Evolutionary conservation across 768 basidiomycete genomes (phyloP), one percentile per base, ranked within the genome.

Genomic region (Mrakia blollopis): DNA sequence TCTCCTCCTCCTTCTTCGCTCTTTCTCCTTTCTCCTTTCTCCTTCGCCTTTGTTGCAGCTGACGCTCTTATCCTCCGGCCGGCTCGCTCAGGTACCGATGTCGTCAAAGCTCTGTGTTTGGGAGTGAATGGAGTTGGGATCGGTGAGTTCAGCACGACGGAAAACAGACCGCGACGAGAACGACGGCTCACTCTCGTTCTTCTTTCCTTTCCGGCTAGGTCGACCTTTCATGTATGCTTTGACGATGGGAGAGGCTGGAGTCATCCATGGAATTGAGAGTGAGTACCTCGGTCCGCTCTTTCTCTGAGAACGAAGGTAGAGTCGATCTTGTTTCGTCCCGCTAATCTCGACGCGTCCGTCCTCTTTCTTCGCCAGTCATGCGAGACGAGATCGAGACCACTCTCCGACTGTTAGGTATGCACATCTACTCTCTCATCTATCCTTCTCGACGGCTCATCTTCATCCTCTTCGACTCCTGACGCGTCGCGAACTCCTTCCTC

Each of bases 41-140:
- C 25, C 6, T 57, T 28, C 3, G 5, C 30, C 35, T 23, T 52
- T 39, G 23, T 3, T 41, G 18, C 57, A 30, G 10, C 18, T 72
- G 25, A n/a, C 37, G n/a, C 50, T 57, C 5, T 28, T 23, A 0
- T 9, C 30, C 3, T 52, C 6, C n/a, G 11, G 21, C 16, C 8
- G 10, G 8, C 52, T 8, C 52, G 47, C 16, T 23, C 39, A 63
- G 93, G 93, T 23, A 94, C 92, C 76, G 94, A 95, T 84, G 89
- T 94, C 23, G 84, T 97, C 68, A 97, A 96, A 83, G 94, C 94
- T 0, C 84, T 96, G 14, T 95, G 93, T 81, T 86, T 97, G 11
- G 84, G 84, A 11, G 84, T 83, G 2, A 83, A 82, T 39, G 84
- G 82, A 23, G 84, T 84, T 1, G 83, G 83, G 3, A 74, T 84